Conservation (phyloP, 306 rosid genomes). For the Trifolium fragiferum region DNA sequence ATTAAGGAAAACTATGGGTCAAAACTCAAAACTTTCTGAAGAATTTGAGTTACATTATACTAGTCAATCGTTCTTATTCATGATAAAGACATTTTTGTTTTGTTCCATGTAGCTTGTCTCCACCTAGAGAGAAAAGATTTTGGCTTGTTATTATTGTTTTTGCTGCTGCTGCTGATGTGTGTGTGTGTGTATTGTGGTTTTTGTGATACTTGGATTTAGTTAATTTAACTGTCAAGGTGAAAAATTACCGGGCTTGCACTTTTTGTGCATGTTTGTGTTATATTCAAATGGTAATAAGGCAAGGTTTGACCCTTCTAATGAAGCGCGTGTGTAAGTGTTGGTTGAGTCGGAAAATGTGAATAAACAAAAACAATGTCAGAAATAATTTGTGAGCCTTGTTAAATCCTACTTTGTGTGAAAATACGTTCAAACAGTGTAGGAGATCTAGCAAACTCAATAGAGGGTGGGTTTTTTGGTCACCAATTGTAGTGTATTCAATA, state of each 20-base stretch:
- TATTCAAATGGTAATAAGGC: conserved; percentile 17
- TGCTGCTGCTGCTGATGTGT: not conserved
- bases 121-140: not conserved
- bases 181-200: not conserved
- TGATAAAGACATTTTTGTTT: not conserved
- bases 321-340: not conserved
- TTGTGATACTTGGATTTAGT: conserved; percentile 10
- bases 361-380: not conserved
- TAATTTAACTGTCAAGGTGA: not conserved
- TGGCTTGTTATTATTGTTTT: not conserved
- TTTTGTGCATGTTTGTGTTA: conserved; percentile 1
- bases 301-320: not conserved
- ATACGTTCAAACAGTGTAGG: not conserved
- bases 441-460: not conserved
- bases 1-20: no score
- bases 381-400: conserved; percentile 26
- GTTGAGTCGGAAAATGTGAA: conserved; percentile 8
- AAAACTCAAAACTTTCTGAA: not conserved
- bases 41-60: not conserved
- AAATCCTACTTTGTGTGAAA: not conserved
- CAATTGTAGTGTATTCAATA: not conserved
- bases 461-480: not conserved
- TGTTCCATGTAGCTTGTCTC: not conserved
- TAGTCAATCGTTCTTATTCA: not conserved
- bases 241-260: not conserved